Evolutionary conservation across 177 flowering plant species (phyloP).

Genomic region (Vitis hybrid): DNA sequence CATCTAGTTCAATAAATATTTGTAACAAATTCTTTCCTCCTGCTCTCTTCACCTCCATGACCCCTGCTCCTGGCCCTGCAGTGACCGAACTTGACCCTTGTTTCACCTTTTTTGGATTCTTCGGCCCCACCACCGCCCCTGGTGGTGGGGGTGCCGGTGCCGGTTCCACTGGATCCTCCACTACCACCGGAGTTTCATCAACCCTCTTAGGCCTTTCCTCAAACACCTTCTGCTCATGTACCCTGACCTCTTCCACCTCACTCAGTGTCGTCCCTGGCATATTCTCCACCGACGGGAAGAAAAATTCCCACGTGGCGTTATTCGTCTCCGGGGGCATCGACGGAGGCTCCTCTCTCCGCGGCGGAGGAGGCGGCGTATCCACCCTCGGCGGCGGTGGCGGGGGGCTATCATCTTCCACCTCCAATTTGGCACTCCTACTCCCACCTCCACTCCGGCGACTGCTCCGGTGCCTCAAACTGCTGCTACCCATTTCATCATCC

Average conservation of each 20-base stretch:
- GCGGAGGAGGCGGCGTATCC: conserved; percentile 19
- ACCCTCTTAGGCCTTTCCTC: conserved; percentile 27
- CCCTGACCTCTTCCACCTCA: conserved; percentile 16
- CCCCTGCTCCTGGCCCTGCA: conserved; percentile 4
- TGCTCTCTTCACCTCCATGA: conserved; percentile 13
- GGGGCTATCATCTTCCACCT: conserved; percentile 5
- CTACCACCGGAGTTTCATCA: conserved; percentile 9
- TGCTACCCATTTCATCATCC: conserved; percentile 14
- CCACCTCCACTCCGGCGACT: conserved; percentile 6
- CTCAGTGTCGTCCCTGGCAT: conserved; percentile 31
- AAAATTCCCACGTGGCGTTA: conserved; percentile 23
- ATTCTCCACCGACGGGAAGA: conserved; percentile 25
- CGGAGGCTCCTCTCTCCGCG: neutral
- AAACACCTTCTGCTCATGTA: conserved; percentile 18
- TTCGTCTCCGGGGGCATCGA: conserved; percentile 4
- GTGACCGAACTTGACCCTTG: neutral
- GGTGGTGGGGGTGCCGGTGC: neutral
- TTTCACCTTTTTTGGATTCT: conserved; percentile 14
- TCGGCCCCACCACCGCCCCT: conserved; percentile 5
- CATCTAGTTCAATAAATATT: conserved; percentile 40
- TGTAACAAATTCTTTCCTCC: conserved; percentile 16
- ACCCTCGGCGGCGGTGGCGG: conserved; percentile 5
- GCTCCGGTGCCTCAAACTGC: conserved; percentile 15
- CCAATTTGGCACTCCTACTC: conserved; percentile 6
- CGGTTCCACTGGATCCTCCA: neutral